These are phyloP conservation scores for Ganoderma sp. DNA, from an alignment of 1,284 basidiomycete genomes.

Conservation along the genomic window DNA sequence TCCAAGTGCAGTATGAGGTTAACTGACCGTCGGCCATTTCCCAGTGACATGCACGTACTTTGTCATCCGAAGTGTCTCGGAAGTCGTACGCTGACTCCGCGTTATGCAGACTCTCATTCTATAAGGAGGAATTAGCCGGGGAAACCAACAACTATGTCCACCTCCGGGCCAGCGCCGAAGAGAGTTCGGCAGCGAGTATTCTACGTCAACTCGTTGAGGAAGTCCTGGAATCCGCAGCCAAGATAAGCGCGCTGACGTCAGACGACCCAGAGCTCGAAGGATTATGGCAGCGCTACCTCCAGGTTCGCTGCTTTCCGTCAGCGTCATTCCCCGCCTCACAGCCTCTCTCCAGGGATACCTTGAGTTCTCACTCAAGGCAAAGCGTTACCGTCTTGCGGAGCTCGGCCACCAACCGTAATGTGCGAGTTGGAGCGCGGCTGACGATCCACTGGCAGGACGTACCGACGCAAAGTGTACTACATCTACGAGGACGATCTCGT, in stretches of 20 bases:
- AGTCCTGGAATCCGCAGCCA: slow-evolving; percentile 14
- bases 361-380: slow-evolving; percentile 13
- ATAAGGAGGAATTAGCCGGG: slow-evolving; percentile 25
- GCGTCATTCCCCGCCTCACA: neutral
- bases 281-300: slow-evolving; percentile 23
- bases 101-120: slow-evolving; percentile 24
- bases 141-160: slow-evolving; percentile 27
- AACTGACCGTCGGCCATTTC: neutral
- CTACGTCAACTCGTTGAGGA: slow-evolving; percentile 17
- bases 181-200: slow-evolving; percentile 3
- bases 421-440: neutral
- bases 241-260: slow-evolving; percentile 7
- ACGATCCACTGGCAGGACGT: no score
- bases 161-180: slow-evolving; percentile 21
- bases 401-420: slow-evolving; percentile 7
- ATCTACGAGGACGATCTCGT: no score
- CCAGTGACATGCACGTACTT: slow-evolving; percentile 18
- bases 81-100: neutral
- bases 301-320: slow-evolving; percentile 16
- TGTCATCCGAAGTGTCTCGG: neutral
- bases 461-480: no score
- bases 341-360: slow-evolving; percentile 3
- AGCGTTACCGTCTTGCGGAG: slow-evolving; percentile 16
- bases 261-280: slow-evolving; percentile 13
- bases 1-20: neutral